These are phyloP conservation scores for Logfia minima DNA, from an alignment of 129 eudicot genomes.

Conservation along the genomic window DNA sequence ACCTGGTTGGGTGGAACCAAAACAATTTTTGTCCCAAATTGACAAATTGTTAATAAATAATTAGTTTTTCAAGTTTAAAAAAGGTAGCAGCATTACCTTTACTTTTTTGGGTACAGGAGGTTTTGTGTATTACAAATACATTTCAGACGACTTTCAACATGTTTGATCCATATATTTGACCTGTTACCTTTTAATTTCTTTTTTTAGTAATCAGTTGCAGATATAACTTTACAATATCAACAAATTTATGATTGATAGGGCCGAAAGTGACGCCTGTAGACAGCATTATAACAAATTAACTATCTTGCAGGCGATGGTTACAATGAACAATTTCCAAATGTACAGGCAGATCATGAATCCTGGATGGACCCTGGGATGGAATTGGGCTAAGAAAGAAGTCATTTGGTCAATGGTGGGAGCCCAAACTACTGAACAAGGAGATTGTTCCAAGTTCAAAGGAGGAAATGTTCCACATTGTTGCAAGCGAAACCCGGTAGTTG, in stretches of 20 bases:
- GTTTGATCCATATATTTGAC: neutral
- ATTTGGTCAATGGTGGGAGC: slow-evolving; percentile 90
- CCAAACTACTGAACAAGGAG: slow-evolving; percentile 85
- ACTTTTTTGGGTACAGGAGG: neutral
- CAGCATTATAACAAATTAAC: neutral
- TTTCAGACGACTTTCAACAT: neutral
- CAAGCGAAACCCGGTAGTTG: slow-evolving; percentile 55
- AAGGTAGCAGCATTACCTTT: no score
- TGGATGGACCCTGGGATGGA: slow-evolving; percentile 82
- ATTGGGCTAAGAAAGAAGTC: slow-evolving; percentile 83
- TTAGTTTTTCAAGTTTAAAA: neutral
- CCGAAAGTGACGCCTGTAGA: neutral
- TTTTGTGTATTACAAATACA: neutral
- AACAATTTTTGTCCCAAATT: neutral
- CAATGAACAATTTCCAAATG: slow-evolving; percentile 84
- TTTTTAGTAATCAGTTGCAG: neutral
- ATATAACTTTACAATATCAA: neutral
- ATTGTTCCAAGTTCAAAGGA: slow-evolving; percentile 82
- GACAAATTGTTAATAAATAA: neutral
- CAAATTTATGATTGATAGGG: neutral
- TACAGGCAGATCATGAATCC: slow-evolving; percentile 76
- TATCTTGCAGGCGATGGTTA: slow-evolving; percentile 56
- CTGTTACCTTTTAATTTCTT: neutral
- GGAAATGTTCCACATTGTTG: slow-evolving; percentile 80
- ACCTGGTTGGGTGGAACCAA: neutral